Conservation (phyloP, 345 rosid genomes). For the Euphorbia pulcherrima region DNA sequence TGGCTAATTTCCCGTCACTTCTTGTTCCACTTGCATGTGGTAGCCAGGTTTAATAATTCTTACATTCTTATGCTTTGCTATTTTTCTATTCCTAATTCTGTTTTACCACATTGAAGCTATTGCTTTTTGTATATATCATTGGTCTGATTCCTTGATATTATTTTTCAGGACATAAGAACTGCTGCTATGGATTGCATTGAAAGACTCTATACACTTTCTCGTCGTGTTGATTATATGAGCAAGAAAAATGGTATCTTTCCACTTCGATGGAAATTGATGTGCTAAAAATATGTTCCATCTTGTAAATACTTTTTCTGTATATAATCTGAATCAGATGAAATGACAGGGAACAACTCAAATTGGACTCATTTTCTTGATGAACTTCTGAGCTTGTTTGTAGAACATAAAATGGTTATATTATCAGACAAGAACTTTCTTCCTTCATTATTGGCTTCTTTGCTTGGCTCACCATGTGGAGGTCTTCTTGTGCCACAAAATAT, state of each 20-base stretch:
- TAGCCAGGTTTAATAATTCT: constrained; percentile 54
- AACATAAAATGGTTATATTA: constrained; percentile 67
- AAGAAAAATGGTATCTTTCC: constrained; percentile 81
- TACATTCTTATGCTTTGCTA: neutral
- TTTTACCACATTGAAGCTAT: neutral
- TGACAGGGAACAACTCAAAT: constrained; percentile 62
- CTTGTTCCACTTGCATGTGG: constrained; percentile 69
- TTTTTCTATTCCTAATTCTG: neutral
- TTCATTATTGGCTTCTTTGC: constrained; percentile 69
- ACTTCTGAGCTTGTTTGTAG: constrained; percentile 64
- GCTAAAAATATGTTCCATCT: constrained; percentile 8
- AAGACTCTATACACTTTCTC: constrained; percentile 45
- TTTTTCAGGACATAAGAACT: constrained; percentile 55
- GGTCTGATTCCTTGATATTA: neutral
- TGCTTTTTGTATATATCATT: neutral
- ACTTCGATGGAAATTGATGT: neutral
- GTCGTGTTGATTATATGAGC: constrained; percentile 56
- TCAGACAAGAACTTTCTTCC: constrained; percentile 72
- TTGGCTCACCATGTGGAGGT: constrained; percentile 48
- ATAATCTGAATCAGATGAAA: constrained; percentile 16
- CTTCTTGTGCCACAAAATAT: constrained; percentile 61
- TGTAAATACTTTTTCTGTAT: neutral
- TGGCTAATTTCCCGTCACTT: constrained; percentile 62
- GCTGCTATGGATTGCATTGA: constrained; percentile 85
- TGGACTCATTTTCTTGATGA: constrained; percentile 67